A percentile compares a stretch with the other conserved stretches of the same genome.
These are phyloP conservation scores for Paramecium sonneborni DNA, from an alignment of 73 alveolate genomes.

Conservation along the genomic window DNA sequence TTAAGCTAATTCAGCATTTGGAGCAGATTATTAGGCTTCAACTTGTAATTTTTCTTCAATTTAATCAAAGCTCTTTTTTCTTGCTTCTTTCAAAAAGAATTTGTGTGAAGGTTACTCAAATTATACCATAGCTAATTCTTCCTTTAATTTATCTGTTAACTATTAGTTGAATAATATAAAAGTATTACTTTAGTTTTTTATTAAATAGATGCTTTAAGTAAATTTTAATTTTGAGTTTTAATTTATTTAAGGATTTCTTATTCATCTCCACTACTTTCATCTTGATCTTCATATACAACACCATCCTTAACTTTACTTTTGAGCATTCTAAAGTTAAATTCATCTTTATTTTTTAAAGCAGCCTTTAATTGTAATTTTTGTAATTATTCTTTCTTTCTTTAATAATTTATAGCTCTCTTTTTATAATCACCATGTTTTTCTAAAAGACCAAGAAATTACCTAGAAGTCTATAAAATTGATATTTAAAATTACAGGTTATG, in stretches of 20 bases:
- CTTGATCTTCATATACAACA: not conserved
- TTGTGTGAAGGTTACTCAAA: not conserved
- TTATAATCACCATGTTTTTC: slow-evolving; percentile 51
- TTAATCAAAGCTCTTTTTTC: not conserved
- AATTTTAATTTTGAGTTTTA: slow-evolving; percentile 44
- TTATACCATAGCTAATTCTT: not conserved
- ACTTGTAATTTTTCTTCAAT: not conserved
- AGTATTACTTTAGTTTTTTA: not conserved
- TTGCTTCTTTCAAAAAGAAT: not conserved
- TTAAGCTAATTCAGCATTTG: not conserved
- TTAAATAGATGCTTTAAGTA: slow-evolving; percentile 17
- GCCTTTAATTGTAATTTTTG: slow-evolving; percentile 41
- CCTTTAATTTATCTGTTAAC: slow-evolving; percentile 23
- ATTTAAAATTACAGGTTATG: slow-evolving; percentile 1
- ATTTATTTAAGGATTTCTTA: not conserved
- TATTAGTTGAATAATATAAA: not conserved
- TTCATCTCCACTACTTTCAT: slow-evolving; percentile 8
- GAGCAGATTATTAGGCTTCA: not conserved
- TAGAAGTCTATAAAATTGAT: not conserved
- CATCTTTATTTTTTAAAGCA: slow-evolving; percentile 37
- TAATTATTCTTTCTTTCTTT: slow-evolving; percentile 14
- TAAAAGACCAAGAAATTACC: slow-evolving; percentile 3
- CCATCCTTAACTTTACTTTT: slow-evolving; percentile 30
- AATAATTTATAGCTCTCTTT: slow-evolving; percentile 49
- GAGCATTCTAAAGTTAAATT: slow-evolving; percentile 36